Percentiles rank a stretch among this genome's conserved stretches.
Conservation (phyloP, 257 asterid species). For the Plantago ovata region DNA sequence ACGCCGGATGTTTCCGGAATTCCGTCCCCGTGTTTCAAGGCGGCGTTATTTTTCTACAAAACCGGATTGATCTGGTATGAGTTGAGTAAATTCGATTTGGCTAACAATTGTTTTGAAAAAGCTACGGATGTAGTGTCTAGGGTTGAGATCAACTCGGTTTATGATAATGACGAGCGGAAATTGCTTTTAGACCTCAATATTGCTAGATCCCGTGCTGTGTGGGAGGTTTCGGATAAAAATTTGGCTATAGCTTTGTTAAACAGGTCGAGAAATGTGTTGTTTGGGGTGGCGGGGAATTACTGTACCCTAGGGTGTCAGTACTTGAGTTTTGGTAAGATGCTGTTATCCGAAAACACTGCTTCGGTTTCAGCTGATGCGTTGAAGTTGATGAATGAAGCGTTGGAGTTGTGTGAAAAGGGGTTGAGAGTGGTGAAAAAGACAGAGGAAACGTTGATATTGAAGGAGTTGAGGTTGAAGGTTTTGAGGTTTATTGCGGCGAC, state of each 20-base stretch:
- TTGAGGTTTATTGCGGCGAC: constrained; percentile 86
- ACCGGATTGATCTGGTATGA: constrained; percentile 83
- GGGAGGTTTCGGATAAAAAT: constrained; percentile 78
- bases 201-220: constrained; percentile 77
- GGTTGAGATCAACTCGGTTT: constrained; percentile 38
- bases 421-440: constrained; percentile 72
- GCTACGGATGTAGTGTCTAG: constrained; percentile 79
- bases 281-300: constrained; percentile 58
- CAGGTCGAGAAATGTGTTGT: constrained; percentile 74
- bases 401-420: constrained; percentile 91
- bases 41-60: constrained; percentile 75
- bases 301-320: constrained; percentile 74
- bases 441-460: constrained; percentile 65
- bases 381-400: constrained; percentile 82
- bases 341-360: constrained; percentile 50
- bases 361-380: constrained; percentile 63
- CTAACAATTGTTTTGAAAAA: constrained; percentile 80
- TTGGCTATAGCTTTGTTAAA: constrained; percentile 61
- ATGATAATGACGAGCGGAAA: constrained; percentile 61
- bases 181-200: constrained; percentile 66
- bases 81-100: constrained; percentile 54
- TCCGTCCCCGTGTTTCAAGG: constrained; percentile 74
- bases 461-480: constrained; percentile 77
- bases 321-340: constrained; percentile 60
- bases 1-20: constrained; percentile 66